Base-by-base conservation (phyloP, 2,329 filamentous ascomycete species). In the Hirsutella thompsonii region DNA sequence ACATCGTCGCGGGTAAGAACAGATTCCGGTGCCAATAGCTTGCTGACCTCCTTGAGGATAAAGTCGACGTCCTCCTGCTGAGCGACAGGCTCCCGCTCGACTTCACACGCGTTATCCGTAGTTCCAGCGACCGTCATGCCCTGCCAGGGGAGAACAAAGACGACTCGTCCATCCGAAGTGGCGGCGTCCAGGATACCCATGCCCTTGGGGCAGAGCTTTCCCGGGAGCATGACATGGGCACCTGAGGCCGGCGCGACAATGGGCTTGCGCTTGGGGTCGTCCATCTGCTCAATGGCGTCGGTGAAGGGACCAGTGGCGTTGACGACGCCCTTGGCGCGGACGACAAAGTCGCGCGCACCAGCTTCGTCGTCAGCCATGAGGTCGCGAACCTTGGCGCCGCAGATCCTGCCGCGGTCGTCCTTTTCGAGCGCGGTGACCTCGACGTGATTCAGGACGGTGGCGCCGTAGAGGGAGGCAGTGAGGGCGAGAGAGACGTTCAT, bases 91-190 rank as follows among this genome's bases (percentile, higher is more conserved):
- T 87, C 75, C 41, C 68, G 67, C 44, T 74, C 73, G 48, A 92
- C 78, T 16, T 70, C 63, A 42, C 81, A 83, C 3, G 83, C 78
- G 43, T 79, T 79, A 53, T 92, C 84, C 3, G 84, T 92, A 13
- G 84, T 90, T 49, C 84, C 84, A 38, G 85, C 84, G 46, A 92
- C 84, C 6, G 85, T 90, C 66, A 85, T 85, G 41, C 84, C 84
- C 60, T 90, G 81, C 84, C 84, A 92, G 8, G 84, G 84, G 40
- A 92, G 69, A 59, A 92, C 87, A 68, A 92, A 92, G 52, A 92
- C 84, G 47, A 92, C 84, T 54, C 84, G 78, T n/a, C 84, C 84
- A 53, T 92, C 84, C 1, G 83, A 89, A 3, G 85, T 88, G 33
- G 76, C 74, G 2, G 85, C 83, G 51, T 90, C 84, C 48, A 92